Conservation (phyloP, 1,284 basidiomycete species). For the Exobasidium rhododendri region DNA sequence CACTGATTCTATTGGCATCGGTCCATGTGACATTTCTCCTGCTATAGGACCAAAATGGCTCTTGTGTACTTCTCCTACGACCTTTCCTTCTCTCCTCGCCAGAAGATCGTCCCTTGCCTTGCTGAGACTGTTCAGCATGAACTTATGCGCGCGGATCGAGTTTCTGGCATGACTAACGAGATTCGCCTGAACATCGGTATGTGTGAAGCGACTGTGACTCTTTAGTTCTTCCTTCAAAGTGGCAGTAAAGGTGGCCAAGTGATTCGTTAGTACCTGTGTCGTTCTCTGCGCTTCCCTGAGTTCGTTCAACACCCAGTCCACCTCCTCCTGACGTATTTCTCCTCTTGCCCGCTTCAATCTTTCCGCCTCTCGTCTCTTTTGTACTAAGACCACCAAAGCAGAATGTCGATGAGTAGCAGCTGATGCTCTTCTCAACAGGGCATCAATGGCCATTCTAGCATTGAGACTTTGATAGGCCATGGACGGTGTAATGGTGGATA, state of each 20-base stretch:
- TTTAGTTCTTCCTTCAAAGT: conserved; percentile 12
- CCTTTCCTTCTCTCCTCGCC: conserved; percentile 6
- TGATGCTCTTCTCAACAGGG: conserved; percentile 4
- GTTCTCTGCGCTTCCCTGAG: conserved; percentile 8
- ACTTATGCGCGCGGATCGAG: conserved; percentile 8
- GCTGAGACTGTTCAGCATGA: conserved; percentile 5
- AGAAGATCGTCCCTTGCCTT: conserved; percentile 4
- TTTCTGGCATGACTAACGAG: conserved; percentile 3
- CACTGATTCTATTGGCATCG: too few relatives aligned
- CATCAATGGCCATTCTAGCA: conserved; percentile 12
- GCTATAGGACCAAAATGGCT: too few relatives aligned
- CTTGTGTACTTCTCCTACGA: neutral
- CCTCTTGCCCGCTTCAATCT: conserved; percentile 6
- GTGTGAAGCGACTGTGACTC: neutral
- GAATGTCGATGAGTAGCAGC: conserved; percentile 2
- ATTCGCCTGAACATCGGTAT: conserved; percentile 5
- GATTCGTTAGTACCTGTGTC: conserved; percentile 7
- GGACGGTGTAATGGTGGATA: neutral
- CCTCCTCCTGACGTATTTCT: conserved; percentile 10
- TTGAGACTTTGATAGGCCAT: conserved; percentile 13
- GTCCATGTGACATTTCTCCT: too few relatives aligned
- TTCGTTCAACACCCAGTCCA: conserved; percentile 9
- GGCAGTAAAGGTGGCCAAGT: conserved; percentile 1
- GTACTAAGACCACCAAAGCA: conserved; percentile 1
- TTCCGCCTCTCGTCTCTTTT: conserved; percentile 12